phyloP scores from a whole-genome alignment of 495 filamentous ascomycete species.

The Penicillium argentinense region DNA sequence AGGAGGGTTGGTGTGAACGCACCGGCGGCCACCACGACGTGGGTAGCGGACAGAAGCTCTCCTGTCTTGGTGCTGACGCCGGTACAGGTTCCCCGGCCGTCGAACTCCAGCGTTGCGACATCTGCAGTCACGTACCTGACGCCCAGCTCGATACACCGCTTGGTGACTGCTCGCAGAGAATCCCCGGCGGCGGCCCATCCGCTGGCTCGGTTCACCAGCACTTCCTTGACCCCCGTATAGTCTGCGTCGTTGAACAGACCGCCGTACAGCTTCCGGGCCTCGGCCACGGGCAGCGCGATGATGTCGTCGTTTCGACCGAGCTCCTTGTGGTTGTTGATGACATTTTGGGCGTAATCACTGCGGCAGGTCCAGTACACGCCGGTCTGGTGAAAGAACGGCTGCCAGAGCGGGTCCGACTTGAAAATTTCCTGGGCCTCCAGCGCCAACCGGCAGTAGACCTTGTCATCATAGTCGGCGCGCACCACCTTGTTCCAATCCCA shows the following conservation, averaged over 20 bases:
- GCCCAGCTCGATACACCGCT: conserved; percentile 47
- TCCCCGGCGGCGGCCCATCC: conserved; percentile 64
- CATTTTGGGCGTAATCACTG: conserved; percentile 44
- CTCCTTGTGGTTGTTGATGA: conserved; percentile 50
- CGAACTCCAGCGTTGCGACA: conserved; percentile 44
- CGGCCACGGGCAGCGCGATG: conserved; percentile 38
- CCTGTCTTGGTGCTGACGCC: conserved; percentile 50
- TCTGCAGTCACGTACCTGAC: conserved; percentile 52
- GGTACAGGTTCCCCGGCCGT: conserved; percentile 37
- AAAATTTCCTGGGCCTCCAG: conserved; percentile 57
- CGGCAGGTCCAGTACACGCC: conserved; percentile 51
- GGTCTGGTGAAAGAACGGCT: conserved; percentile 55
- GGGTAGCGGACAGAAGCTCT: conserved; percentile 37
- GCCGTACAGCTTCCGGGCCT: conserved; percentile 44
- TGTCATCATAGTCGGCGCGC: conserved; percentile 62
- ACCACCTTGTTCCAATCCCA: conserved; percentile 70
- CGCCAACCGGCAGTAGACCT: conserved; percentile 56
- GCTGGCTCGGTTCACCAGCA: conserved; percentile 51
- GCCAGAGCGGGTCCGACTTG: conserved; percentile 51
- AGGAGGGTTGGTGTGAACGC: conserved; percentile 60
- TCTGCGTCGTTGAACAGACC: conserved; percentile 55
- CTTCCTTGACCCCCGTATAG: conserved; percentile 50
- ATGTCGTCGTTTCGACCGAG: conserved; percentile 43
- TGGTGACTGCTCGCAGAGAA: conserved; percentile 45
- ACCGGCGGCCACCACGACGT: conserved; percentile 55